phyloP scores from a whole-genome alignment of 2,329 filamentous ascomycete species.

The Colletotrichum endophyticum region DNA sequence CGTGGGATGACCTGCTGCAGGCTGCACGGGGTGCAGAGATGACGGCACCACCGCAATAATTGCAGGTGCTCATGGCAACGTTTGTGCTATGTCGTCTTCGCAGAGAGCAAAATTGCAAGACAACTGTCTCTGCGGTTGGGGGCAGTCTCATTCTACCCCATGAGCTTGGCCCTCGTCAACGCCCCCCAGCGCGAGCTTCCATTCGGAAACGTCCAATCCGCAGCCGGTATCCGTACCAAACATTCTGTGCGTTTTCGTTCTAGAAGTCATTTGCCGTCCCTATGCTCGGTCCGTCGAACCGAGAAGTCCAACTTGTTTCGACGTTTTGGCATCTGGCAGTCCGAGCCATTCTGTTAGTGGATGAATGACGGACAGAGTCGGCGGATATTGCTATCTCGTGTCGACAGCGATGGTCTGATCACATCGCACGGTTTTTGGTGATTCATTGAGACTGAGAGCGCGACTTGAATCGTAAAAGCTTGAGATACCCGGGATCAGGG shows the following conservation, averaged over 20 bases:
- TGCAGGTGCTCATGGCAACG: background rate
- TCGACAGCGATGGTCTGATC: constrained; percentile 10
- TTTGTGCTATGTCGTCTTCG: background rate
- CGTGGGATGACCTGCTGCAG: constrained; percentile 14
- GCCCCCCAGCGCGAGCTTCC: background rate
- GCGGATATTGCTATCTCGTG: background rate
- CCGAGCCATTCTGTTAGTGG: background rate
- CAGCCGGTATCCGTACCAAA: background rate
- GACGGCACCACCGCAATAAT: background rate
- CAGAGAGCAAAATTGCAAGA: background rate
- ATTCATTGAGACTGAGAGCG: constrained; percentile 3
- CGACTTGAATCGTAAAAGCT: constrained; percentile 17
- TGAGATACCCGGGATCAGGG: constrained; percentile 12
- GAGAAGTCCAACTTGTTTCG: background rate
- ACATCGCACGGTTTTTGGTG: constrained; percentile 10
- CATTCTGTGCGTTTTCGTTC: background rate
- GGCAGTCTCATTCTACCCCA: background rate
- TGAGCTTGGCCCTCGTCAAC: background rate
- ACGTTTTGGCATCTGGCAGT: background rate
- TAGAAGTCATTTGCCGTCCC: background rate
- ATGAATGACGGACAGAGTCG: background rate
- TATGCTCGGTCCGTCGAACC: background rate
- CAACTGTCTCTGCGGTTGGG: background rate
- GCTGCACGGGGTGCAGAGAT: constrained; percentile 7
- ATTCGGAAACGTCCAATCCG: background rate